Evolutionary conservation across 139 green algal species (phyloP), one percentile per base, ranked within the genome.

Genomic region (Volvox africanus): DNA sequence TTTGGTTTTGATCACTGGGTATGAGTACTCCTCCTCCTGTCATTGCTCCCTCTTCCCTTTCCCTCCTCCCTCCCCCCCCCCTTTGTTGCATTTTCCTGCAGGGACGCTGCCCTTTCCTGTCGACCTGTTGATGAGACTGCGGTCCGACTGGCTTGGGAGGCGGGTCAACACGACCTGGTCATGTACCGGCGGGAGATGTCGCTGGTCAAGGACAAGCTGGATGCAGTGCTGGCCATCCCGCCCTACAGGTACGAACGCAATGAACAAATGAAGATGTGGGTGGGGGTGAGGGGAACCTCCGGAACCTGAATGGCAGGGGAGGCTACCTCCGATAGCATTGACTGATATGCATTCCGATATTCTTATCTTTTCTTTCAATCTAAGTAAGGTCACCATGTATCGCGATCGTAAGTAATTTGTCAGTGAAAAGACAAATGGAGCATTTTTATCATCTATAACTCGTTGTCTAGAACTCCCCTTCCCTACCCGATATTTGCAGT

Each of bases 31-130:
- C 71, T 79, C 28, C 71, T 44, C 78, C 19, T 67, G 20, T 1
- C 78, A 37, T 67, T 11, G 11, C 0, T 86, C 55, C 50, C 80
- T 86, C 80, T 16, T 69, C 26, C 21, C 18, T 28, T 1, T 50
- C 50, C 80, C 44, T 1, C 20, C 75, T 26, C 32, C 17, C 79
- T 22, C 55, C 21, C 44, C 55, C 35, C 24, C 36, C 69, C 35
- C 24, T 61, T 37, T n/a, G 9, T 55, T 55, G 44, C 44, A 9
- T 55, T 80, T 81, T 65, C 2, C 35, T 33, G 36, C 92, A 91
- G 91, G 89, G 80, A 94, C 61, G 89, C 94, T 50, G 84, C 95
- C 28, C 50, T 95, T 26, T 83, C 61, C 0, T 82, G 82, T n/a
- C 82, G 65, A 9, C 24, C 82, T 35, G 35, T 94, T 55, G 90